Evolutionary conservation across 2,329 filamentous ascomycete species (phyloP), one percentile per base, ranked within the genome.

Genomic region (Acarospora socialis): DNA sequence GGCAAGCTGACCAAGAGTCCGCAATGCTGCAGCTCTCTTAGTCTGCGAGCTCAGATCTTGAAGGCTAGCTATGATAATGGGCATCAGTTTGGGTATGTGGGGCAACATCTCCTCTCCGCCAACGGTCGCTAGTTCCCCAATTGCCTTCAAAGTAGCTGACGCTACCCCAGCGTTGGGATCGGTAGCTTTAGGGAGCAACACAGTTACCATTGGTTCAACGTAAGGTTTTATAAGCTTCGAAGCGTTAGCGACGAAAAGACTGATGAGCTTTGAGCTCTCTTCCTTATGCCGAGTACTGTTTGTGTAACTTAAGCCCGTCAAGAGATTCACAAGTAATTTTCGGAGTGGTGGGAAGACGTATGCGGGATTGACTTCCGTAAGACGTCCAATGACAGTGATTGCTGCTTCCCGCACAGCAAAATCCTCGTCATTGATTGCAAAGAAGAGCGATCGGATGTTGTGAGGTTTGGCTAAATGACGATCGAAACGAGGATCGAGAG

Each of bases 291-390:
- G 74, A 5, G 87, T 71, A 31, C 87, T 90, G 51, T 92, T 92
- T 5, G 90, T 92, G 48, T 94, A 95, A 46, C 93, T 86, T 14
- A 98, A 77, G 48, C 94, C 87, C 0, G 90, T 98, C 39, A 98
- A 68, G 54, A 98, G 77, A 55, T 98, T 92, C 36, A 98, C 86
- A 16, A 98, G 71, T 4, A 92, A 80, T 56, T 98, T 98, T 40
- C 90, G 79, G 22, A 98, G 58, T 0, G 90, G 92, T 2, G 92
- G 90, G 47, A 98, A 92, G 43, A 98, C 86, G 55, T 98, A 98
- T 36, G 92, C 92, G 1, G 90, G 92, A 43, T 98, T 98, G 43
- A 84, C 77, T 32, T 73, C 71, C 1, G 90, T 92, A 35, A 99
- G 64, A 8, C 92, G 82, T 19, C 90, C 92, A 46, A 98, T 93